Evolutionary conservation across 1,139 yeast genomes (phyloP).

Genomic region (Wickerhamiella pararugosa): DNA sequence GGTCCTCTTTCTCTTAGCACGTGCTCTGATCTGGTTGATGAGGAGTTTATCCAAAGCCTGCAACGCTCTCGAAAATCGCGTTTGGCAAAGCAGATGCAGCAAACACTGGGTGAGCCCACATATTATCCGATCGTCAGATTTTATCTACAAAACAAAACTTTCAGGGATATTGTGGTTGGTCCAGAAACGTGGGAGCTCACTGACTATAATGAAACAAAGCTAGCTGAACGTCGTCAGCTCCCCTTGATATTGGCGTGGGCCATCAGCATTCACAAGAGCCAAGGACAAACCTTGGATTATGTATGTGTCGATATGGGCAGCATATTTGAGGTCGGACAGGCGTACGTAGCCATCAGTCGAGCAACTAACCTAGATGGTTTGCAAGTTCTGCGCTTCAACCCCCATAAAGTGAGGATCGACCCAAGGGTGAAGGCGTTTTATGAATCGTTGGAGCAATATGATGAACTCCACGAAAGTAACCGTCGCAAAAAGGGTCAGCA

Average conservation of each 20-base stretch:
- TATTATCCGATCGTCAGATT: constrained; percentile 30
- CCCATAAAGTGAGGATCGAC: constrained; percentile 43
- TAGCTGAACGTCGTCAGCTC: constrained; percentile 40
- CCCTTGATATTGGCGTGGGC: constrained; percentile 95
- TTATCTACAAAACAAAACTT: constrained; percentile 49
- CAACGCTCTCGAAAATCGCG: too few species aligned
- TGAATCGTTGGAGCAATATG: constrained; percentile 5
- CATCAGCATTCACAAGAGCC: constrained; percentile 85
- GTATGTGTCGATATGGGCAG: constrained; percentile 66
- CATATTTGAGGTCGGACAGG: constrained; percentile 87
- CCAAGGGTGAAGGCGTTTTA: constrained; percentile 50
- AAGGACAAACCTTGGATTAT: constrained; percentile 80
- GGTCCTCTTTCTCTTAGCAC: too few species aligned
- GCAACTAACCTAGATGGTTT: constrained; percentile 69
- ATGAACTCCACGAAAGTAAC: background rate
- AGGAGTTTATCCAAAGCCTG: too few species aligned
- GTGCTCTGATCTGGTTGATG: too few species aligned
- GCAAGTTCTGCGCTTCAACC: constrained; percentile 58
- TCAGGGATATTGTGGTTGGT: constrained; percentile 55
- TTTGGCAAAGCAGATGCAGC: too few species aligned
- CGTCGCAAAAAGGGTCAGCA: background rate
- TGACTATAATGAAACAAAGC: constrained; percentile 38
- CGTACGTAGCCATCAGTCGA: constrained; percentile 82
- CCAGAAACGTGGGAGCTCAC: constrained; percentile 65
- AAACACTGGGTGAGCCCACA: too few species aligned